phyloP scores from a whole-genome alignment of 148 eudicot genomes.

The Rhododendron molle region DNA sequence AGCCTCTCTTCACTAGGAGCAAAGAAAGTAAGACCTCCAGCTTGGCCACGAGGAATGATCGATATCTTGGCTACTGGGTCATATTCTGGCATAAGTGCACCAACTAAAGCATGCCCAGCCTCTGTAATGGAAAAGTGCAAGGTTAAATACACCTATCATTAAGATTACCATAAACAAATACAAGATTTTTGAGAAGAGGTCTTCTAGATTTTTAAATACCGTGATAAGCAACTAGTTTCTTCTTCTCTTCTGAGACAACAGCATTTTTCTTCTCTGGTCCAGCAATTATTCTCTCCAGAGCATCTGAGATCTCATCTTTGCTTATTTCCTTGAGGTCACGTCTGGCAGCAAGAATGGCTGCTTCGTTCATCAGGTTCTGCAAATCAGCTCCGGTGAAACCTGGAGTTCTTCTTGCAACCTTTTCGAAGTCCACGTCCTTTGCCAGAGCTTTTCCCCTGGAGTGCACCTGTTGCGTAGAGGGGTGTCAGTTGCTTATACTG shows the following conservation, averaged over 20 bases:
- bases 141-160: neutral
- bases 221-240: constrained; percentile 92
- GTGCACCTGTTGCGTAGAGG: constrained; percentile 53
- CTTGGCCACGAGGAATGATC: constrained; percentile 99
- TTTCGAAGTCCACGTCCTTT: constrained; percentile 96
- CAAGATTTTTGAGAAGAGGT: neutral
- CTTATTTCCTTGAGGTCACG: constrained; percentile 98
- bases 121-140: constrained; percentile 40
- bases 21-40: constrained; percentile 97
- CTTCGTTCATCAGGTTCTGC: constrained; percentile 98
- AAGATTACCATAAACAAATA: neutral
- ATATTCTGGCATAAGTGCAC: constrained; percentile 98
- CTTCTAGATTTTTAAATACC: constrained; percentile 30
- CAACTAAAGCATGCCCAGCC: constrained; percentile 98
- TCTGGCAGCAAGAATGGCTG: constrained; percentile 98
- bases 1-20: constrained; percentile 99
- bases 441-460: constrained; percentile 98
- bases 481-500: neutral
- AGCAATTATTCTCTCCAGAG: constrained; percentile 95
- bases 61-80: constrained; percentile 99
- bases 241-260: constrained; percentile 98
- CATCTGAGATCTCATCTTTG: constrained; percentile 98
- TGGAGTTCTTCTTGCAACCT: constrained; percentile 93
- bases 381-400: constrained; percentile 98
- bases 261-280: constrained; percentile 99